These are phyloP conservation scores for Citrus maxima DNA, from an alignment of 345 rosid species.

Conservation along the genomic window DNA sequence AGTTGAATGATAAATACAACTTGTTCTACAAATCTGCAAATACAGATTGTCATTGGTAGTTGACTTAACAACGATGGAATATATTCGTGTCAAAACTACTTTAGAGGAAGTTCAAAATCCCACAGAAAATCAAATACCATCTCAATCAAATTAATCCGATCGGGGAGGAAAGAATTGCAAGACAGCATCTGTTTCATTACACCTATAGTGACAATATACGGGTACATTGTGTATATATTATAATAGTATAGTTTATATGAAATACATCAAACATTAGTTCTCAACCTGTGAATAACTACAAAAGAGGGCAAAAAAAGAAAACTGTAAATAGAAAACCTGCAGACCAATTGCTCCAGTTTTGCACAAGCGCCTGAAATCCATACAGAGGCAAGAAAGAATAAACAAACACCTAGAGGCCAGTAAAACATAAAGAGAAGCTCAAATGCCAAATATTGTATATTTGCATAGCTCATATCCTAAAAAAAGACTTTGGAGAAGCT, in stretches of 20 bases:
- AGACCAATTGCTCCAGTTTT: not conserved
- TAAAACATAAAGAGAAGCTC: conserved; percentile 16
- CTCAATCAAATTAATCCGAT: too few species aligned
- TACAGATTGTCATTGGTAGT: too few species aligned
- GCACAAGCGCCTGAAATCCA: conserved; percentile 15
- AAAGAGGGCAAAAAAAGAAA: too few species aligned
- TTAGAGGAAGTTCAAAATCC: too few species aligned
- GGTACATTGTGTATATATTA: not conserved
- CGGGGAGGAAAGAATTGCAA: too few species aligned
- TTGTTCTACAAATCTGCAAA: too few species aligned
- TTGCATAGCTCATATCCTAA: not conserved
- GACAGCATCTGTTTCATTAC: not conserved
- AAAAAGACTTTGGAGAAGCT: conserved; percentile 10
- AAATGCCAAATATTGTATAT: not conserved
- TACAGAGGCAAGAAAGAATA: not conserved
- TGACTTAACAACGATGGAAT: too few species aligned
- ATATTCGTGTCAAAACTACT: too few species aligned
- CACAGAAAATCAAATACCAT: too few species aligned
- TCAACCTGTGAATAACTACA: not conserved
- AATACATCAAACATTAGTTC: not conserved
- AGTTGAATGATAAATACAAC: too few species aligned
- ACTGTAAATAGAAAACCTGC: not conserved
- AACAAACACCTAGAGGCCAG: not conserved
- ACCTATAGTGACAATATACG: not conserved
- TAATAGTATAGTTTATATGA: not conserved